phyloP scores from a whole-genome alignment of 805 yeast genomes.

The Candida pseudoglaebosa region DNA sequence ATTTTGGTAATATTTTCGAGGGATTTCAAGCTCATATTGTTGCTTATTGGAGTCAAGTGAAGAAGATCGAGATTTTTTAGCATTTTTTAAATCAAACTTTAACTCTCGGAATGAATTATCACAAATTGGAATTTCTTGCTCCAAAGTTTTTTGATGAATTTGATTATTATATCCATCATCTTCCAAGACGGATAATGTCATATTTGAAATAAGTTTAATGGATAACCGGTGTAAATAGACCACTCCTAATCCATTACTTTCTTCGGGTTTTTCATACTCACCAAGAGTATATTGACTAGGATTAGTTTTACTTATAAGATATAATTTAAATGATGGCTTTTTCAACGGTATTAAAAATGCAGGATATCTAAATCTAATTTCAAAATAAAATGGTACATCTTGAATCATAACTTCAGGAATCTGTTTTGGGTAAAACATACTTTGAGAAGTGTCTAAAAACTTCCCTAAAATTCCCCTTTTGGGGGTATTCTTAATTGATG shows the following conservation, averaged over 20 bases:
- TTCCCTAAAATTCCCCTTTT: constrained; percentile 26
- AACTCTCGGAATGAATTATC: constrained; percentile 31
- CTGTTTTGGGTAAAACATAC: constrained; percentile 5
- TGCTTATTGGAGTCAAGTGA: constrained; percentile 15
- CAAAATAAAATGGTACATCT: constrained; percentile 42
- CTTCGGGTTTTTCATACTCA: constrained; percentile 31
- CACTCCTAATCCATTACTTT: constrained; percentile 45
- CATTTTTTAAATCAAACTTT: constrained; percentile 36
- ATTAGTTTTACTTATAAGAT: constrained; percentile 21
- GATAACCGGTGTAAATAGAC: constrained; percentile 40
- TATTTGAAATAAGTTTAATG: constrained; percentile 27
- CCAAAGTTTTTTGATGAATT: constrained; percentile 24
- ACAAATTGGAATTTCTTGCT: constrained; percentile 24
- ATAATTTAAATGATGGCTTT: constrained; percentile 32
- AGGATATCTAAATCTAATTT: constrained; percentile 46
- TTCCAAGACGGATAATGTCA: constrained; percentile 23
- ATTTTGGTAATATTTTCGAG: constrained; percentile 32
- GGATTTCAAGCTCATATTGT: constrained; percentile 43
- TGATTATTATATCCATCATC: constrained; percentile 18
- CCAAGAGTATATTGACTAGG: constrained; percentile 29
- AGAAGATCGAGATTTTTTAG: constrained; percentile 22
- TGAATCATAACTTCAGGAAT: constrained; percentile 24
- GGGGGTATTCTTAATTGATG: constrained; percentile 14
- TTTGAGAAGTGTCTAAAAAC: constrained; percentile 19
- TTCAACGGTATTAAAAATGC: constrained; percentile 44